A percentile compares a stretch with the other conserved stretches of the same genome.
phyloP scores from a whole-genome alignment of 1,284 basidiomycete genomes.

The Sporisorium graminicola region DNA sequence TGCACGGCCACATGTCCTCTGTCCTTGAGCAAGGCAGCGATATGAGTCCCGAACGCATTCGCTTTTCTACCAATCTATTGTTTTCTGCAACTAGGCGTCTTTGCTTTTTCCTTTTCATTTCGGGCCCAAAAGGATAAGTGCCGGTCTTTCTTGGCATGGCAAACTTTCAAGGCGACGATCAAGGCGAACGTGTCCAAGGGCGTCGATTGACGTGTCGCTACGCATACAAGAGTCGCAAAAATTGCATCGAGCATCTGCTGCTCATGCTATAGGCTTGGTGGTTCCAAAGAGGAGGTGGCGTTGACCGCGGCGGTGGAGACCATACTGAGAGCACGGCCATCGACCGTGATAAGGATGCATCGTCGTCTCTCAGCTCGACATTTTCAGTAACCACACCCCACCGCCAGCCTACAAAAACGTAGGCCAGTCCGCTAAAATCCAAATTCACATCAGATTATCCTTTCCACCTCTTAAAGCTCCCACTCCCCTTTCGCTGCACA shows the following conservation, averaged over 20 bases:
- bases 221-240: neutral
- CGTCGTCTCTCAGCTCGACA: neutral
- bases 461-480: neutral
- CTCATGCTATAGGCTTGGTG: neutral
- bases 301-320: neutral
- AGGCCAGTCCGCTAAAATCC: too few species aligned
- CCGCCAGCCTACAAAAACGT: neutral
- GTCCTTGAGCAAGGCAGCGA: neutral
- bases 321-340: neutral
- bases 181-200: neutral
- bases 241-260: neutral
- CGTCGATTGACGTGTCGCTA: neutral
- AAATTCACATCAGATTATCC: too few species aligned
- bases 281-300: neutral
- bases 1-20: neutral
- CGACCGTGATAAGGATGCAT: neutral
- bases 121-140: neutral
- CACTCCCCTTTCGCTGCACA: neutral
- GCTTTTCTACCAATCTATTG: neutral
- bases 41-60: neutral
- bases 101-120: neutral
- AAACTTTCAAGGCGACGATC: neutral
- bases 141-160: neutral
- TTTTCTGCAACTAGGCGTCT: neutral
- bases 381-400: neutral